Base-by-base conservation (phyloP, 495 filamentous ascomycete species). In the Patellaria atrata region DNA sequence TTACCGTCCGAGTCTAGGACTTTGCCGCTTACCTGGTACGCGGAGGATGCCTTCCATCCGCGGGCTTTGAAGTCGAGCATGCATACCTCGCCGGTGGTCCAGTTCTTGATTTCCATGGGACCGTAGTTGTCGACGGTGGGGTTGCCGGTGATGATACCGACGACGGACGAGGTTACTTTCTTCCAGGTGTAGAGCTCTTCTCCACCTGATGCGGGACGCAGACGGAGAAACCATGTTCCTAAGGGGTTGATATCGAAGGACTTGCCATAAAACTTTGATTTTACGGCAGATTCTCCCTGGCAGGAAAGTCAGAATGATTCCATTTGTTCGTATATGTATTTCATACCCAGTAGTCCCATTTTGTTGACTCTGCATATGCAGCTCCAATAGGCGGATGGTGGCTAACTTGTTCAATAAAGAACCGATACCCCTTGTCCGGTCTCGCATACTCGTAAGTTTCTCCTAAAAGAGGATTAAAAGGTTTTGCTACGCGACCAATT, bases 71-170 rank as follows among this genome's bases (percentile, higher is more conserved):
- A 96, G 54, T 97, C 85, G 3, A 97, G 62, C n/a, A 73, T 63
- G 55, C 81, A 87, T 14, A 77, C 64, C 47, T 96, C 89, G 38
- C 91, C 87, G 0, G 89, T 96, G 1, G 77, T 92, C 74, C 77
- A 82, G 58, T 97, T 97, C 58, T 82, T 89, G 60, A 97, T 77
- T 55, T 94, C 85, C 82, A 96, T 94, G 3, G 80, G 68, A 20
- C 89, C 89, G 52, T 96, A 96, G 55, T 97, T 94, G 60, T 97
- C 91, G n/a, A 97, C 85, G 0, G 81, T 82, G 4, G 89, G 89
- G 38, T 79, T 87, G 16, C 91, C 91, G 0, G 86, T 96, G 47
- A 97, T 94, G 54, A 97, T 97, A 38, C 89, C 89, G 19, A 96
- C 73, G 2, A 97, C 89, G n/a, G 84, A 89, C 10, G 86, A 91